These are phyloP conservation scores for Turnera subulata DNA, from an alignment of 345 rosid species.

Conservation along the genomic window DNA sequence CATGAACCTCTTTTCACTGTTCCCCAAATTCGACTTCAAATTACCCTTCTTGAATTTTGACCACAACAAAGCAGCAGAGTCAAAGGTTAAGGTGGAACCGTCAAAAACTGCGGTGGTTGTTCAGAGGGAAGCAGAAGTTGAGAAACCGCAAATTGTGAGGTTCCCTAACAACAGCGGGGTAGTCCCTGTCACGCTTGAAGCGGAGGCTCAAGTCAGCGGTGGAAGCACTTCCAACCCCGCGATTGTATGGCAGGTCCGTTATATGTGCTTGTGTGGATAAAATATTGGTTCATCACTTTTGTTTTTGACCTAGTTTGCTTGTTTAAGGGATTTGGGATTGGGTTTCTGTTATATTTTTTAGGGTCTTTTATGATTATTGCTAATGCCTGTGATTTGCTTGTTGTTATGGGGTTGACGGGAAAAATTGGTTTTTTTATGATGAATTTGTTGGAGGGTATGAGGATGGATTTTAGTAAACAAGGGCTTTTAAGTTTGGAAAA, in stretches of 20 bases:
- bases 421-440: not conserved
- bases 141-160: conserved; percentile 10
- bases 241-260: conserved; percentile 28
- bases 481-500: too few relatives aligned
- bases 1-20: conserved; percentile 1
- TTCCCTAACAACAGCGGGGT: conserved; percentile 9
- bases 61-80: not conserved
- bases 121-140: not conserved
- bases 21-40: conserved; percentile 9
- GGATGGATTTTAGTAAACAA: too few relatives aligned
- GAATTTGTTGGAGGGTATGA: too few relatives aligned
- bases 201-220: conserved; percentile 15
- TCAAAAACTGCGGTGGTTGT: not conserved
- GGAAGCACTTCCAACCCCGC: conserved; percentile 25
- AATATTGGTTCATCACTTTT: not conserved
- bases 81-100: conserved; percentile 3
- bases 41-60: conserved; percentile 18
- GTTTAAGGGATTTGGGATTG: not conserved
- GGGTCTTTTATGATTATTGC: not conserved
- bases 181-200: conserved; percentile 1
- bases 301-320: not conserved
- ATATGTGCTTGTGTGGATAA: not conserved
- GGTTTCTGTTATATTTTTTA: not conserved
- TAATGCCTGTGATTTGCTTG: not conserved
- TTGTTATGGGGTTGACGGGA: not conserved